Percentiles rank a stretch among this genome's conserved stretches.
Conservation (phyloP, 2,329 filamentous ascomycete genomes). For the Cladosporium sphaerospermum region DNA sequence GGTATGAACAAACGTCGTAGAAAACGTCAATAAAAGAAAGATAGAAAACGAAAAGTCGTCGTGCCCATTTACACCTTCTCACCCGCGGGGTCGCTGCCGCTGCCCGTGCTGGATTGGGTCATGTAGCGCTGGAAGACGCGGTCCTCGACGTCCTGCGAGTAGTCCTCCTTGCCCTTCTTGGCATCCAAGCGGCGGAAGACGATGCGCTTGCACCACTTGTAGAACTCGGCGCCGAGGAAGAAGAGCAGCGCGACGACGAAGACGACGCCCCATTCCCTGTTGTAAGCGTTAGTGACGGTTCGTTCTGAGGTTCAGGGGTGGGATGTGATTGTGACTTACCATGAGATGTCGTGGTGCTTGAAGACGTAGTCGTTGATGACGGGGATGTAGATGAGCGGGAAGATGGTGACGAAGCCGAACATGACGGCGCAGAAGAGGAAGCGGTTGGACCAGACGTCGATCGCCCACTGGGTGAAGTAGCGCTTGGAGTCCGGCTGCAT, state of each 20-base stretch:
- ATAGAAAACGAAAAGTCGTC: neutral
- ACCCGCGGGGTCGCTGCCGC: neutral
- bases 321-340: constrained; percentile 30
- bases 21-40: too few relatives aligned
- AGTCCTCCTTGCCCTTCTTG: constrained; percentile 12
- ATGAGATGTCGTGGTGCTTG: constrained; percentile 58
- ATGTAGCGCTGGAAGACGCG: constrained; percentile 12
- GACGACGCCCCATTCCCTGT: constrained; percentile 59
- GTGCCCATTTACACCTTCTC: constrained; percentile 8
- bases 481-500: constrained; percentile 59
- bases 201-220: constrained; percentile 60
- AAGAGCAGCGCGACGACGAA: constrained; percentile 57
- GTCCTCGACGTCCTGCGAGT: constrained; percentile 3
- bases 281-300: neutral
- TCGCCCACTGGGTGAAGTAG: constrained; percentile 60
- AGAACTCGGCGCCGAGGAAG: constrained; percentile 57
- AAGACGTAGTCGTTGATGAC: constrained; percentile 60
- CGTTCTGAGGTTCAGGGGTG: neutral
- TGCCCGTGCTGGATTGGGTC: constrained; percentile 11
- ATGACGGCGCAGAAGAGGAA: constrained; percentile 49
- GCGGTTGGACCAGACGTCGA: constrained; percentile 64
- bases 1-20: too few relatives aligned
- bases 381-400: constrained; percentile 57
- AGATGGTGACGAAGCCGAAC: constrained; percentile 40
- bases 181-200: constrained; percentile 13